Percentiles rank a stretch among this genome's conserved stretches.
Evolutionary conservation across 2,329 filamentous ascomycete species (phyloP).

Genomic region (Anthostomella pinea): DNA sequence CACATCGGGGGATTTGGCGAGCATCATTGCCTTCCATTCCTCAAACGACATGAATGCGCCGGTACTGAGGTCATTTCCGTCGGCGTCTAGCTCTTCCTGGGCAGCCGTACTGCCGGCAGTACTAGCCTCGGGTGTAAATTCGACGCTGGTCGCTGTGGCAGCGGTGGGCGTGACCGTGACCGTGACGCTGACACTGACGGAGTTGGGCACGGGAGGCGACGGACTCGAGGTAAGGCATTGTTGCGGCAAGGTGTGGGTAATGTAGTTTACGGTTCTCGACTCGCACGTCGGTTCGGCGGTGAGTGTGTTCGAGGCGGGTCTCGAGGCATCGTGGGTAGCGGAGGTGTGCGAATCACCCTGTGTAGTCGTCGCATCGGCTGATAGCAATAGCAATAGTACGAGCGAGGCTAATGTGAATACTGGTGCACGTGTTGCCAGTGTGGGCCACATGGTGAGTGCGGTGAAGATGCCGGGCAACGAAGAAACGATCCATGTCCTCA

Average conservation of each 20-base stretch:
- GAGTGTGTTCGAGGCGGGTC: conserved; percentile 8
- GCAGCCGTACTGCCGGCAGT: conserved; percentile 22
- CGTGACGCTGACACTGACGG: conserved; percentile 20
- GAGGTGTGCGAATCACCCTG: conserved; percentile 18
- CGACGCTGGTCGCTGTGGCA: conserved; percentile 19
- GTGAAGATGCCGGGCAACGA: conserved; percentile 11
- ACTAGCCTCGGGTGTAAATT: conserved; percentile 13
- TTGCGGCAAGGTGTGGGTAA: conserved; percentile 73
- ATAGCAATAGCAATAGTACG: conserved; percentile 11
- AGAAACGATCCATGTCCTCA: conserved; percentile 25
- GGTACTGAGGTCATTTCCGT: conserved; percentile 54
- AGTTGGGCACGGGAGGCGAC: too few relatives aligned
- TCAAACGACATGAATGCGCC: conserved; percentile 90
- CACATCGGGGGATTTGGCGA: conserved; percentile 73
- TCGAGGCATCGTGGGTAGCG: conserved; percentile 18
- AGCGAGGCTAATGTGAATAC: conserved; percentile 15
- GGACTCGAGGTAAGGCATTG: conserved; percentile 68
- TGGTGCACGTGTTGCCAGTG: conserved; percentile 14
- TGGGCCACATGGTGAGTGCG: conserved; percentile 25
- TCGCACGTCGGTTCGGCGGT: conserved; percentile 44
- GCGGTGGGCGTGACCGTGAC: conserved; percentile 19
- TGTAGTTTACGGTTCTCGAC: conserved; percentile 72
- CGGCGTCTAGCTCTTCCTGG: conserved; percentile 58
- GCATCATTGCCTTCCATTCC: conserved; percentile 94
- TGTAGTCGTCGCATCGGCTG: conserved; percentile 9